These are phyloP conservation scores for Physaria fendleri DNA, from an alignment of 345 rosid species.

Conservation along the genomic window DNA sequence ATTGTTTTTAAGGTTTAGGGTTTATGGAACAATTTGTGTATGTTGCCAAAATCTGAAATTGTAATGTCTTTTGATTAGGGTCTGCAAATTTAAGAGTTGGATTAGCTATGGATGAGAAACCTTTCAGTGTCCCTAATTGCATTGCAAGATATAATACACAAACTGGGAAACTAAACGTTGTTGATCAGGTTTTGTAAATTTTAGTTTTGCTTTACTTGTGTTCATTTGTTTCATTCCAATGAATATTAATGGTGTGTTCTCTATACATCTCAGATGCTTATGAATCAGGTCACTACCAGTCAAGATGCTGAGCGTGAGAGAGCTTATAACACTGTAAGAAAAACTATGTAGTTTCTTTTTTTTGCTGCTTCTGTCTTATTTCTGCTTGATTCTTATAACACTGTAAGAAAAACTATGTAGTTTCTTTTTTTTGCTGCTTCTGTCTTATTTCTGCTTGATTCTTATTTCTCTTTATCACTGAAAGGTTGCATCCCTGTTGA, in stretches of 20 bases:
- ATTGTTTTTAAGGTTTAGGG: background rate
- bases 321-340: slow-evolving; percentile 72
- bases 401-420: too few relatives aligned
- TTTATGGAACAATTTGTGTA: background rate
- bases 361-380: background rate
- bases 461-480: background rate
- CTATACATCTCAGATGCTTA: slow-evolving; percentile 46
- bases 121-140: slow-evolving; percentile 66
- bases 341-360: background rate
- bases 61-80: slow-evolving; percentile 27
- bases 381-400: slow-evolving; percentile 8
- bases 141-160: slow-evolving; percentile 60
- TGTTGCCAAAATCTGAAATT: background rate
- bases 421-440: background rate
- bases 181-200: slow-evolving; percentile 56
- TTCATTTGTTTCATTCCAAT: background rate
- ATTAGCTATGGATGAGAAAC: slow-evolving; percentile 69
- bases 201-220: background rate
- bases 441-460: background rate
- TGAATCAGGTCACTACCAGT: slow-evolving; percentile 64
- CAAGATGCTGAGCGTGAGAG: slow-evolving; percentile 81
- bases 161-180: slow-evolving; percentile 40
- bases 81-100: slow-evolving; percentile 79
- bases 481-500: slow-evolving; percentile 78
- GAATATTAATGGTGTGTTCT: background rate